Percentiles rank a stretch among this genome's conserved stretches.
Conservation (phyloP, 2,329 filamentous ascomycete genomes). For the Gnomoniopsis sp. region DNA sequence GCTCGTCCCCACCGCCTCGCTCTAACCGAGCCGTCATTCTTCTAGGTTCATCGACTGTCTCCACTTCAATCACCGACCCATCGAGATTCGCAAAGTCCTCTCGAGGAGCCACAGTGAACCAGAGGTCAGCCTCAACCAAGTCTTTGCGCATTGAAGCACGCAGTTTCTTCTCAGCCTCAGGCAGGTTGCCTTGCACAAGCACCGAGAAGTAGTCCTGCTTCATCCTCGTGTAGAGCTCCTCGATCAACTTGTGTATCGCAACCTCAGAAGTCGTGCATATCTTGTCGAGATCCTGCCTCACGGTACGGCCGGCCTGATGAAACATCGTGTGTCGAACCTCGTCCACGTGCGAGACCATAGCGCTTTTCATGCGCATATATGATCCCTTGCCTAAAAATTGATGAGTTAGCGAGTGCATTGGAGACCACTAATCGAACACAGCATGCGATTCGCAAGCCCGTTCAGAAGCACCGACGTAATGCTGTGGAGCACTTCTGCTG, state of each 20-base stretch:
- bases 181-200: neutral
- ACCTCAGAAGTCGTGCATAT: slow-evolving; percentile 26
- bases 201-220: neutral
- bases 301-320: slow-evolving; percentile 35
- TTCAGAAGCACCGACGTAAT: neutral
- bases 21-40: no score
- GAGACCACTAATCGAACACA: neutral
- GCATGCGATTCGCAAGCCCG: neutral
- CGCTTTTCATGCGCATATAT: slow-evolving; percentile 48
- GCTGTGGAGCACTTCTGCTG: no score
- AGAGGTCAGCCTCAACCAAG: neutral
- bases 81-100: no score
- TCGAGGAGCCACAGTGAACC: no score
- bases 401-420: neutral
- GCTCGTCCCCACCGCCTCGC: no score
- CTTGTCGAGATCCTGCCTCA: slow-evolving; percentile 34
- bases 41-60: no score
- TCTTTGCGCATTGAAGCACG: neutral
- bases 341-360: slow-evolving; percentile 45
- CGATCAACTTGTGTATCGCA: neutral
- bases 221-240: neutral
- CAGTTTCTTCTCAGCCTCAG: neutral
- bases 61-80: no score
- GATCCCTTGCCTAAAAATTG: slow-evolving; percentile 34
- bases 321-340: slow-evolving; percentile 45